Evolutionary conservation across 345 rosid genomes (phyloP).

Genomic region (Gossypium turneri): DNA sequence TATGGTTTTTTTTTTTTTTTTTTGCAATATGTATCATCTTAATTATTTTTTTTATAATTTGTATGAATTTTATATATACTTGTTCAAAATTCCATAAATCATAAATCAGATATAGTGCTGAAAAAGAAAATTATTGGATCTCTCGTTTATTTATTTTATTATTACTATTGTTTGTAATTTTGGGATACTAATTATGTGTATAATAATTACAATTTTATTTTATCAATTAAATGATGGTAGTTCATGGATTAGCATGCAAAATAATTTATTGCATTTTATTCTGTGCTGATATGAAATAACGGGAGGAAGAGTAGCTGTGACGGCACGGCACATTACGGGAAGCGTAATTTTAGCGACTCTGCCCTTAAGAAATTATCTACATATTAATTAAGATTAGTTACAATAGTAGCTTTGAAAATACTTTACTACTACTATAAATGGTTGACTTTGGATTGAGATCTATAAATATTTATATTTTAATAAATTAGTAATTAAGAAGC

Average conservation of each 20-base stretch:
- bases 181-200: background rate
- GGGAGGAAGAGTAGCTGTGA: slow-evolving; percentile 23
- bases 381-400: slow-evolving; percentile 1
- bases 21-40: slow-evolving; percentile 20
- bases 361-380: background rate
- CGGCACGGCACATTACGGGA: slow-evolving; percentile 42
- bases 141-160: background rate
- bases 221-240: background rate
- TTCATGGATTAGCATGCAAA: slow-evolving; percentile 25
- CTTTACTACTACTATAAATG: background rate
- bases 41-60: slow-evolving; percentile 11
- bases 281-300: background rate
- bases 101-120: slow-evolving; percentile 7
- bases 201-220: background rate
- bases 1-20: slow-evolving; percentile 14
- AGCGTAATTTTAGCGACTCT: slow-evolving; percentile 17
- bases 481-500: background rate
- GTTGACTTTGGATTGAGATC: slow-evolving; percentile 18
- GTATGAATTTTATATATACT: slow-evolving; percentile 22
- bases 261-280: slow-evolving; percentile 10
- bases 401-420: background rate
- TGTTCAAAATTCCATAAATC: slow-evolving; percentile 16
- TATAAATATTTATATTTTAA: background rate
- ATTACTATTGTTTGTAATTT: background rate
- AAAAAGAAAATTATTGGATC: background rate